Evolutionary conservation across 1,139 yeast genomes (phyloP), one percentile per base, ranked within the genome.

Genomic region (Saccharomyces hybrid): DNA sequence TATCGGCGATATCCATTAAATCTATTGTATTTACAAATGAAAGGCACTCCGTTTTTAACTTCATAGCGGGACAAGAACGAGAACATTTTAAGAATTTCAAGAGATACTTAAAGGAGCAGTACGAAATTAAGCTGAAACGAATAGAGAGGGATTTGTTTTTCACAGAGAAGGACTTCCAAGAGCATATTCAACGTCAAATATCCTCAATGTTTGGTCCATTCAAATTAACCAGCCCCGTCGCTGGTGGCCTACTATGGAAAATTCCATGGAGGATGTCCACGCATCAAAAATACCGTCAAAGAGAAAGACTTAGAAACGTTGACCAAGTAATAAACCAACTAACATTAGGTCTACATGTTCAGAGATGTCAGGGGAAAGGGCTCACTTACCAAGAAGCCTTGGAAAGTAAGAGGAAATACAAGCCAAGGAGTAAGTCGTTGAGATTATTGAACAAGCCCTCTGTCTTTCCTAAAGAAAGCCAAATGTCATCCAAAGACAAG

Each of bases 201-300:
- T 20, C 23, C 23, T 53, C 46, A 50, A 88, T 88, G 96, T 83
- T 88, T 66, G 96, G 96, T 56, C 84, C 96, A 14, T 89, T 89
- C 68, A 85, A 79, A 74, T 74, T 85, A 31, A 74, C 95, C 13
- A 71, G 77, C 56, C 77, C 81, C 41, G 71, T 80, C 13, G 71
- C 84, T 50, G 95, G 98, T 55, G 98, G 98, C 31, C 81, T 89
- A 64, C 75, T 91, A 55, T 91, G 97, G 96, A 85, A 84, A 69
- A 76, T 75, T 53, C 86, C 90, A 56, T 83, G 84, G 73, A 82
- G 95, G 63, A 77, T 93, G 80, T 88, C 97, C 5, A 74, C 77
- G 48, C 82, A 81, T 16, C 97, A 91, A 67, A 93, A 93, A 73
- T 79, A 79, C 59, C 80, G 98, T 65, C 89, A 88, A 66, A 81